phyloP scores from a whole-genome alignment of 371 early-diverging fungal genomes.

The Haplosporangium sp. region DNA sequence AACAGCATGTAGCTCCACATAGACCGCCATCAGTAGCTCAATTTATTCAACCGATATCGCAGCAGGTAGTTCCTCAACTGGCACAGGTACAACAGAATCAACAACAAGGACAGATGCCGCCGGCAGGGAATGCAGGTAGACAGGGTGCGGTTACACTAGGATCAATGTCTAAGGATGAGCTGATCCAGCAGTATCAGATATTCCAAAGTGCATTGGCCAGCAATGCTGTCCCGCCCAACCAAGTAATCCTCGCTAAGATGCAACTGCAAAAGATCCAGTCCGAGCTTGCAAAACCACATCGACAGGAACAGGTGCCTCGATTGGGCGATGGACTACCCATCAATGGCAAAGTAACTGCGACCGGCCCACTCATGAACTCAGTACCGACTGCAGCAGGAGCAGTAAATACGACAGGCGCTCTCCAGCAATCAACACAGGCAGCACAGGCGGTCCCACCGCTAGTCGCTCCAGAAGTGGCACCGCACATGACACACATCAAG shows the following conservation, averaged over 20 bases:
- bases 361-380: background rate
- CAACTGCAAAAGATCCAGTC: constrained; percentile 33
- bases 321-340: background rate
- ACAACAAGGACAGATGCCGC: background rate
- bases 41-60: background rate
- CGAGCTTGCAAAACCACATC: constrained; percentile 30
- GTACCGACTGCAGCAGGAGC: background rate
- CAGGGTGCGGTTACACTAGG: constrained; percentile 3
- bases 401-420: background rate
- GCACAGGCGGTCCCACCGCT: background rate
- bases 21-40: constrained; percentile 1
- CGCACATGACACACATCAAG: constrained; percentile 31
- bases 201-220: constrained; percentile 19
- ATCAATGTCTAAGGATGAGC: constrained; percentile 28
- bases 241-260: constrained; percentile 12
- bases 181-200: constrained; percentile 15
- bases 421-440: background rate
- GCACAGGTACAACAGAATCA: background rate
- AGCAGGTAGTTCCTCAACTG: constrained; percentile 2
- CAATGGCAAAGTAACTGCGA: background rate
- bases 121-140: background rate
- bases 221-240: constrained; percentile 12
- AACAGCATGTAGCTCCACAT: constrained; percentile 13
- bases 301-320: constrained; percentile 22
- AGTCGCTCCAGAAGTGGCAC: constrained; percentile 5